Evolutionary conservation across 345 rosid genomes (phyloP).

Genomic region (Gossypium thurberi): DNA sequence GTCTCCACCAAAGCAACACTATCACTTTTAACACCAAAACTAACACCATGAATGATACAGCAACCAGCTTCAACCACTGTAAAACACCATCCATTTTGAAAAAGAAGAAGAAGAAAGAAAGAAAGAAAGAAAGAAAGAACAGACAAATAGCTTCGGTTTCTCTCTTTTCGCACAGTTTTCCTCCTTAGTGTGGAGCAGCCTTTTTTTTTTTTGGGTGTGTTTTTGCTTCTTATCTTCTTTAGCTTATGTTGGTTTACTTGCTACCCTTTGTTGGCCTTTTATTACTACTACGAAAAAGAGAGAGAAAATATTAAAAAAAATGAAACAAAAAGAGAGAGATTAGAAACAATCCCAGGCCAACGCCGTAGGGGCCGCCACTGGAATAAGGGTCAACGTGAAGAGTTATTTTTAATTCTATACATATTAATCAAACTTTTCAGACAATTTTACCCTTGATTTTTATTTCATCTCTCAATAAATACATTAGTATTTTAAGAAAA

Average conservation of each 20-base stretch:
- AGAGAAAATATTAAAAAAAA: neutral
- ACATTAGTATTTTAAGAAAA: neutral
- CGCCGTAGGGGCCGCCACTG: slow-evolving; percentile 99
- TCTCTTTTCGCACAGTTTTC: slow-evolving; percentile 13
- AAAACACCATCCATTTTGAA: slow-evolving; percentile 10
- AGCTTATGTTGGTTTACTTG: slow-evolving; percentile 40
- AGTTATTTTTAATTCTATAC: neutral
- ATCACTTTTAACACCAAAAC: slow-evolving; percentile 38
- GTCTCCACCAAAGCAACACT: slow-evolving; percentile 84
- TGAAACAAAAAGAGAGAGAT: neutral
- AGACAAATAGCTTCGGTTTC: slow-evolving; percentile 6
- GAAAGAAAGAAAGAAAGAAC: slow-evolving; percentile 9
- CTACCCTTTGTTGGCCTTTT: slow-evolving; percentile 36
- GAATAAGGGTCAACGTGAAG: slow-evolving; percentile 14
- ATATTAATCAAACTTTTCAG: neutral
- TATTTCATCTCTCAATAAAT: neutral
- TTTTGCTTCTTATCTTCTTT: slow-evolving; percentile 17
- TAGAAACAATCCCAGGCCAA: slow-evolving; percentile 47
- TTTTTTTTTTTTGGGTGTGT: slow-evolving; percentile 12
- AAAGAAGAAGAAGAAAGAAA: neutral
- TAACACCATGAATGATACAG: slow-evolving; percentile 27
- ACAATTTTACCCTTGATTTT: neutral
- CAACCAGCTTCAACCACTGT: slow-evolving; percentile 36
- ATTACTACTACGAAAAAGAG: slow-evolving; percentile 19
- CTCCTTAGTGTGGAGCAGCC: slow-evolving; percentile 17